These are phyloP conservation scores for Atractiella rhizophila DNA, from an alignment of 768 basidiomycete species.

Conservation along the genomic window DNA sequence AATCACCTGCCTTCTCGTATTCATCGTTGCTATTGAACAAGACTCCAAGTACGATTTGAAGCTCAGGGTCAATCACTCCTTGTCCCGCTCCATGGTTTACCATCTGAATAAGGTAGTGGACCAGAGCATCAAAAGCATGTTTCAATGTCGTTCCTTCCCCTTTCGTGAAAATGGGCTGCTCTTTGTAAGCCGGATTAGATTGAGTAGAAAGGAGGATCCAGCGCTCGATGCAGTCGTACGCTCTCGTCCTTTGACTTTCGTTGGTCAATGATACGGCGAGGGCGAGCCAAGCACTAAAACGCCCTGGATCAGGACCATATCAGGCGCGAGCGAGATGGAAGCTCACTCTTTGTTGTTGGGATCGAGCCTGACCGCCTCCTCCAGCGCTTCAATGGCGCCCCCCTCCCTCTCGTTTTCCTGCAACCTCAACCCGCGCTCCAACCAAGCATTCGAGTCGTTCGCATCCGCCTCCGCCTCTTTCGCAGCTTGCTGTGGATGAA, in stretches of 20 bases:
- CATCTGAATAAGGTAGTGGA: constrained; percentile 40
- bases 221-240: constrained; percentile 52
- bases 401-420: constrained; percentile 92
- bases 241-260: constrained; percentile 46
- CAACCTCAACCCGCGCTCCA: constrained; percentile 76
- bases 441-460: constrained; percentile 52
- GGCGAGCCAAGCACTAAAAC: constrained; percentile 57
- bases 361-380: constrained; percentile 55
- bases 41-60: constrained; percentile 81
- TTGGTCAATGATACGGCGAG: constrained; percentile 77
- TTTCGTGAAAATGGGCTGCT: constrained; percentile 22
- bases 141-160: constrained; percentile 16
- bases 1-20: constrained; percentile 74
- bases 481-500: constrained; percentile 57
- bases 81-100: constrained; percentile 28
- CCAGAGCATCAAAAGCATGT: background rate
- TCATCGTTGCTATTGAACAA: constrained; percentile 83
- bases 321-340: no score
- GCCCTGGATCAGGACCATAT: no score
- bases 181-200: constrained; percentile 27
- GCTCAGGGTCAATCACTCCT: constrained; percentile 61
- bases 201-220: constrained; percentile 49
- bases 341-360: constrained; percentile 31
- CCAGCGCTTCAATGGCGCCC: constrained; percentile 62
- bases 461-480: constrained; percentile 63